Evolutionary conservation across 169 alveolate genomes (phyloP).

Genomic region (Amoebophrya sp.): DNA sequence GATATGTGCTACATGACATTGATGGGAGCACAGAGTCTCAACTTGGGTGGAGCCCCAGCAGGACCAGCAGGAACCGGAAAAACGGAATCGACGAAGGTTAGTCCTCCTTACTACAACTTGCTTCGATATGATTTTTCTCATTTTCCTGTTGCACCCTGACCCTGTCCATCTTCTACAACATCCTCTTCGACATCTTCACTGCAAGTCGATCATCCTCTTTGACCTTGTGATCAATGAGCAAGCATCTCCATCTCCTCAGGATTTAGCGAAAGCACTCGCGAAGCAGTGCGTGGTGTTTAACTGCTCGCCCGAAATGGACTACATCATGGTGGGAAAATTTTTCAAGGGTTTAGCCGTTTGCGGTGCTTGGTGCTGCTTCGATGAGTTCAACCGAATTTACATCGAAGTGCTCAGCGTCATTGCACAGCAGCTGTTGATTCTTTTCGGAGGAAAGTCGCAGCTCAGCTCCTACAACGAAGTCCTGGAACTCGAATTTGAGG

Average conservation of each 20-base stretch:
- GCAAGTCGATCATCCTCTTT: no score
- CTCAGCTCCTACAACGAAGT: slow-evolving; percentile 40
- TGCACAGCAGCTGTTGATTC: slow-evolving; percentile 73
- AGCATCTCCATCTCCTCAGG: slow-evolving; percentile 42
- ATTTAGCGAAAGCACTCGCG: slow-evolving; percentile 88
- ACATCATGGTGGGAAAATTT: slow-evolving; percentile 86
- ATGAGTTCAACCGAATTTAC: slow-evolving; percentile 89
- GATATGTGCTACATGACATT: slow-evolving; percentile 92
- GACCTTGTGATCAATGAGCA: background rate
- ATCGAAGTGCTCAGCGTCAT: slow-evolving; percentile 91
- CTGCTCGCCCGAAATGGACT: slow-evolving; percentile 91
- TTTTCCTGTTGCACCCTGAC: no score
- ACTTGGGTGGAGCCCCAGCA: slow-evolving; percentile 79
- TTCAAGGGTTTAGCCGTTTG: slow-evolving; percentile 87
- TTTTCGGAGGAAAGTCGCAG: slow-evolving; percentile 61
- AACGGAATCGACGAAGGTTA: slow-evolving; percentile 91
- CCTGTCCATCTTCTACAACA: no score
- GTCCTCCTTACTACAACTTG: no score
- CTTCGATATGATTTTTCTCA: no score
- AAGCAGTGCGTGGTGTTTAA: slow-evolving; percentile 90
- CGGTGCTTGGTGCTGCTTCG: slow-evolving; percentile 94
- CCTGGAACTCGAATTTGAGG: slow-evolving; percentile 77
- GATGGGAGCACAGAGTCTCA: slow-evolving; percentile 75
- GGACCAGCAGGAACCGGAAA: slow-evolving; percentile 93
- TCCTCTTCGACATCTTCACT: no score